Evolutionary conservation across 1,284 basidiomycete genomes (phyloP), one percentile per base, ranked within the genome.

Genomic region (Sanghuangporus sanghuang): DNA sequence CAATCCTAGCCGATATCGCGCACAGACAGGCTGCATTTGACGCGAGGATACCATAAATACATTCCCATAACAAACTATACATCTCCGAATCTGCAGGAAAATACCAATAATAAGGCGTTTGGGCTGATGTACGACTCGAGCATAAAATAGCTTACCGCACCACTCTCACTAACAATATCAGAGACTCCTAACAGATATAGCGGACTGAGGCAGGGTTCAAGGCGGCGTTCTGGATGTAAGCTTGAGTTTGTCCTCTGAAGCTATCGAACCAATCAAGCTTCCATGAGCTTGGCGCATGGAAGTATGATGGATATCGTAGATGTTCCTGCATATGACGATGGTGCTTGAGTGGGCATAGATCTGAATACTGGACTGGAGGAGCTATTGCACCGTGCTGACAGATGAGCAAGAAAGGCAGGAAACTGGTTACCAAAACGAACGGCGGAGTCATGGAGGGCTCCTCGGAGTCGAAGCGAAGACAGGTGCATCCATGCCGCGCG

Each of bases 261-360:
- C 35, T 11, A 23, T 59, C 57, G 27, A 16, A 54, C 53, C 44
- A 44, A 59, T 59, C 57, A 35, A 32, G 18, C 57, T 59, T 59
- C 57, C 57, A 59, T 49, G 35, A 21, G 57, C 46, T 59, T 32
- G 21, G 6, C 44, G 57, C 35, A 59, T 46, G 44, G 35, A 48
- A 59, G 57, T 6, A 18, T 42, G 57, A 38, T 59, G 57, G 49
- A 18, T 49, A 8, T n/a, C 44, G 21, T 14, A 27, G 32, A 12
- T 18, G 16, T 42, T 14, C 14, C 42, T 46, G 18, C 21, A 16
- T 46, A 32, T 59, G 39, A 48, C n/a, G 48, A 48, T 18, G 57
- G 57, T 48, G 57, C 23, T 59, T 27, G 27, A 48, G 57, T 32
- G 57, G 44, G 16, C 21, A 23, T 11, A 57, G 56, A 35, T 44